phyloP scores from a whole-genome alignment of 1,284 basidiomycete genomes.

The Paramarasmius palmivorus region DNA sequence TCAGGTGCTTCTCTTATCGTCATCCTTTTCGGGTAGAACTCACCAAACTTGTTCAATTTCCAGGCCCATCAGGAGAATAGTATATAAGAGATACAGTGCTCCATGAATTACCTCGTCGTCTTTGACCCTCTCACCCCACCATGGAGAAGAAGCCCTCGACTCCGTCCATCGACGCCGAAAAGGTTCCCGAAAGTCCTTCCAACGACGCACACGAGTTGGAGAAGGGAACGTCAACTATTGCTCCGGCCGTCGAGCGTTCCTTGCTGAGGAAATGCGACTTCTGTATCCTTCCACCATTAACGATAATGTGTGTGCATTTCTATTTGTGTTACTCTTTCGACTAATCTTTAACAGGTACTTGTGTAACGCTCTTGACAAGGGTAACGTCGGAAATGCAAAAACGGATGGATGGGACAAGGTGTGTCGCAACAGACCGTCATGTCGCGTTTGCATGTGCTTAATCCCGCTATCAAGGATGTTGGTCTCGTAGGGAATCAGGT shows the following conservation, averaged over 20 bases:
- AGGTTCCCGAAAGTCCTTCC: background rate
- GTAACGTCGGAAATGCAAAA: constrained; percentile 57
- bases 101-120: background rate
- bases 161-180: constrained; percentile 2
- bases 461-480: too few species aligned
- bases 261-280: constrained; percentile 39
- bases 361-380: constrained; percentile 54
- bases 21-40: too few species aligned
- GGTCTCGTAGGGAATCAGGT: constrained; percentile 41
- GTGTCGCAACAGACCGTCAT: constrained; percentile 10
- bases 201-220: background rate
- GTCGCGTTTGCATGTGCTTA: too few species aligned
- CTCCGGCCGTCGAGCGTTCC: constrained; percentile 23
- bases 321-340: background rate
- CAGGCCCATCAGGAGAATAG: too few species aligned
- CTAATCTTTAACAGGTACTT: constrained; percentile 37
- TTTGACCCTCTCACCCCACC: background rate
- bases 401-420: constrained; percentile 49
- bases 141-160: constrained; percentile 11
- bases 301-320: constrained; percentile 35
- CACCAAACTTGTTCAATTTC: too few species aligned
- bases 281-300: constrained; percentile 38
- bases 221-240: constrained; percentile 1
- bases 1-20: too few species aligned
- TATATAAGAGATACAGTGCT: too few species aligned